Percentiles rank a stretch among this genome's conserved stretches.
Evolutionary conservation across 2,329 filamentous ascomycete genomes (phyloP).

Genomic region (Sclerotiophoma versabilis): DNA sequence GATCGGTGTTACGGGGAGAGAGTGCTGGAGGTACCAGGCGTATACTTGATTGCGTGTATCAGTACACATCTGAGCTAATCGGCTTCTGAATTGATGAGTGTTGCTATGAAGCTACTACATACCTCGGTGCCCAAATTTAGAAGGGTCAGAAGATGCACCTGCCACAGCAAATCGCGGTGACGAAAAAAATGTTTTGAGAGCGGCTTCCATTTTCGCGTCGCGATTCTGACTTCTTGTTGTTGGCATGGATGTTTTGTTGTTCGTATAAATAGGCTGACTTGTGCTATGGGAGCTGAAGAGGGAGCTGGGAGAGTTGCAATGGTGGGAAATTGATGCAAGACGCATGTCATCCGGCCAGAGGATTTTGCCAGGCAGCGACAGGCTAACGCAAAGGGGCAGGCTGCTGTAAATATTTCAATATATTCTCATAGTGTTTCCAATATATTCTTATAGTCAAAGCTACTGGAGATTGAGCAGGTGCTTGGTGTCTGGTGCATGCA

Average conservation of each 20-base stretch:
- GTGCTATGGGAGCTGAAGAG: not conserved
- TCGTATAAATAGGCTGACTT: not conserved
- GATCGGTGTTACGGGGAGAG: constrained; percentile 79
- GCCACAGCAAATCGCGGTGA: constrained; percentile 85
- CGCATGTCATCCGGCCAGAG: too few relatives aligned
- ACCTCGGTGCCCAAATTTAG: constrained; percentile 92
- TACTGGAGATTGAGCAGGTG: too few relatives aligned
- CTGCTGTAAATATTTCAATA: too few relatives aligned
- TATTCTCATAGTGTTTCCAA: too few relatives aligned
- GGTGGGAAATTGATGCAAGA: too few relatives aligned
- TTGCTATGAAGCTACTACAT: constrained; percentile 28
- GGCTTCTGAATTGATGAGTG: not conserved
- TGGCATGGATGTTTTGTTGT: constrained; percentile 24
- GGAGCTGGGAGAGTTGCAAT: too few relatives aligned
- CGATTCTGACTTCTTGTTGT: constrained; percentile 35
- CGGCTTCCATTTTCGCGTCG: constrained; percentile 65
- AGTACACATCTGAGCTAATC: not conserved
- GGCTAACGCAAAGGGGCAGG: too few relatives aligned
- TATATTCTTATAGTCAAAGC: too few relatives aligned
- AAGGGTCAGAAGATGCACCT: constrained; percentile 82
- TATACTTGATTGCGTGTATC: constrained; percentile 69
- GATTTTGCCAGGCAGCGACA: too few relatives aligned
- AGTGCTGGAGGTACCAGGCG: constrained; percentile 82
- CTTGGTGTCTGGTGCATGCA: too few relatives aligned
- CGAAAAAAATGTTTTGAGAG: constrained; percentile 80